Evolutionary conservation across 176 grass and related monocot species (phyloP), one percentile per base, ranked within the genome.

Genomic region (Triticum turgidum): DNA sequence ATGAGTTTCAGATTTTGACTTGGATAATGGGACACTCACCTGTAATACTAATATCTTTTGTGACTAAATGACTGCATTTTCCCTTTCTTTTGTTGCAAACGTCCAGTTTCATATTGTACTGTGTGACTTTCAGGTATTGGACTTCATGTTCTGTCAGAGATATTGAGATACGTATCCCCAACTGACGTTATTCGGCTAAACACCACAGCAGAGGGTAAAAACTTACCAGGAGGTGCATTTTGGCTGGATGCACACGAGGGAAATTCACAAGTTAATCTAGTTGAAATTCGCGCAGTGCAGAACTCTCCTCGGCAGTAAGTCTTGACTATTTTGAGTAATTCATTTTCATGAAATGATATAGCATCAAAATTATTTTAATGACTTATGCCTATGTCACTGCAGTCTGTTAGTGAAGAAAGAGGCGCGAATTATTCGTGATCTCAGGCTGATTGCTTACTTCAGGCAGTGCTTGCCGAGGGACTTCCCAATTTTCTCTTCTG

Each of bases 391-490:
- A 39, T 73, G 12, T 42, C 1, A 83, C 32, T 88, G 78, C 76
- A 97, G 88, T 59, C 39, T 82, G 17, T 67, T 65, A 77, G 83
- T 69, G 42, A 97, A 94, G 64, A 97, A 88, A 73, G 92, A 97
- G 33, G 90, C 94, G 34, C 47, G 77, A 9, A 85, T 88, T 56
- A 89, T 97, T 61, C 80, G 92, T 63, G 83, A 94, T 74, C 11
- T 97, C 65, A 86, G 92, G 73, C 42, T 92, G 17, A 68, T 89
- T 39, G 88, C 92, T 44, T 94, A 97, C 77, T 94, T 97, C 73
- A 92, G 88, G 58, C 89, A 90, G 67, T 97, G 89, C 82, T 89
- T 97, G 58, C 89, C 92, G 24, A 97, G 69, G 63, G 86, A 97
- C 34, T 86, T 91, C 15, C 73, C 86, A 27, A 33, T 96, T 63